Base-by-base conservation (phyloP, 495 filamentous ascomycete genomes). In the Halenospora varia region DNA sequence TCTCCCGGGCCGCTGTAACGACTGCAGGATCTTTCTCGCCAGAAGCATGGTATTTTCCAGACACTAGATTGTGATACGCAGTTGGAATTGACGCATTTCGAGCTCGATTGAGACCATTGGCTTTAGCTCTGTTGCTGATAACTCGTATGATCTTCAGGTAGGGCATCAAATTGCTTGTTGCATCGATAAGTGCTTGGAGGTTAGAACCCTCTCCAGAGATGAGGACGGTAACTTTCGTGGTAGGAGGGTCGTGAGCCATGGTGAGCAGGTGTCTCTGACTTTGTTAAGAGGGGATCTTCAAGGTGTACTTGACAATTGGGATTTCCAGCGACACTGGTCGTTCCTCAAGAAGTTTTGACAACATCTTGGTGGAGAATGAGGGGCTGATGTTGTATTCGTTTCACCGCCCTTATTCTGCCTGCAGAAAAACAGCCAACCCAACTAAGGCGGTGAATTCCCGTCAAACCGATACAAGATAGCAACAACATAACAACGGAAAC, bases 171-270 rank as follows among this genome's bases (percentile, higher is more conserved):
- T 75, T 70, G 26, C 72, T 70, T 47, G 81, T 74, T 48, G 87
- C 86, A 71, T 96, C 87, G 65, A 96, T 94, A 40, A 96, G 79
- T 26, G 91, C 91, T 75, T 96, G 91, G 22, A 97, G 83, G 68
- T 97, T 97, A 48, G 88, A 82, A 60, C 93, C 93, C 61, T 79
- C 84, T 67, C 89, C 92, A 55, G 86, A 92, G 51, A 90, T 88
- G 46, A 68, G 53, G 45, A 67, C 47, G n/a, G 59, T 62, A 23
- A 39, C 56, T 46, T 62, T 64, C 10, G 64, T 67, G 1, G 3
- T 15, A 17, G 57, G 55, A 26, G 56, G 57, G 42, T 62, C 51
- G 13, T 53, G 51, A 13, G 55, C 41, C 53, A 53, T 53, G 23
- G 2, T 26, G 48, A 17, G 4, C 23, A 47, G n/a, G n/a, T n/a